Percentiles rank a stretch among this genome's conserved stretches.
Evolutionary conservation across 2,329 filamentous ascomycete species (phyloP).

Genomic region (Cordyceps cicadae): DNA sequence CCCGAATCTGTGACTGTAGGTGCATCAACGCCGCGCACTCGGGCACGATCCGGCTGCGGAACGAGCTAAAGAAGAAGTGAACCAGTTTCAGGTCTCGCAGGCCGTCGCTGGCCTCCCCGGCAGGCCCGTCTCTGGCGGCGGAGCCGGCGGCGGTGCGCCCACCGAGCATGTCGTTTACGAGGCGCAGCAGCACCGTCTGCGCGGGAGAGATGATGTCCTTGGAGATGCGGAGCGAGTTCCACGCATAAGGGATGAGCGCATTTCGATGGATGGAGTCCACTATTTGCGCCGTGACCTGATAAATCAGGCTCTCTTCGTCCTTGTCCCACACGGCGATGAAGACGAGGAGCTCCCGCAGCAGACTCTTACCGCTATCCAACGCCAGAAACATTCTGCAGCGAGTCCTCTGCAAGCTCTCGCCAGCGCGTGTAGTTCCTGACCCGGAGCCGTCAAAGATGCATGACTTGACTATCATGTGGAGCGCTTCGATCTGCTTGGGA

Average conservation of each 20-base stretch:
- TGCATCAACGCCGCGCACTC: constrained; percentile 93
- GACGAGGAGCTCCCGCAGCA: constrained; percentile 83
- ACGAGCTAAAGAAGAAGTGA: constrained; percentile 87
- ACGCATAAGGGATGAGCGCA: constrained; percentile 82
- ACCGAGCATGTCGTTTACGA: constrained; percentile 84
- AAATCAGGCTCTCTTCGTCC: constrained; percentile 86
- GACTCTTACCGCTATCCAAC: constrained; percentile 80
- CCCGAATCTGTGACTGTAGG: constrained; percentile 81
- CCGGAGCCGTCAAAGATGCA: constrained; percentile 81
- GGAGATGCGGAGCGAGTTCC: constrained; percentile 81
- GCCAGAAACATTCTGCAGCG: constrained; percentile 84
- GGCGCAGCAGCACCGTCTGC: constrained; percentile 84
- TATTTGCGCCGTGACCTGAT: constrained; percentile 93
- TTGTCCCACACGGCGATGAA: constrained; percentile 98
- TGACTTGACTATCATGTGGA: constrained; percentile 96
- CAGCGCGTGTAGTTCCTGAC: constrained; percentile 55
- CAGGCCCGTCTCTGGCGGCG: constrained; percentile 32
- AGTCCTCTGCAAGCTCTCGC: constrained; percentile 82
- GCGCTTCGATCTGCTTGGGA: constrained; percentile 87
- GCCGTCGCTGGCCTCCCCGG: constrained; percentile 41
- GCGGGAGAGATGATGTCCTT: constrained; percentile 96
- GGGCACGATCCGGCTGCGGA: constrained; percentile 84
- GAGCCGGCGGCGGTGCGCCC: constrained; percentile 34
- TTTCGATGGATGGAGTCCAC: constrained; percentile 88
- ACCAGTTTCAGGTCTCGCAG: constrained; percentile 55